Evolutionary conservation across 1,284 basidiomycete species (phyloP).

Genomic region (Heterobasidion occidentale): DNA sequence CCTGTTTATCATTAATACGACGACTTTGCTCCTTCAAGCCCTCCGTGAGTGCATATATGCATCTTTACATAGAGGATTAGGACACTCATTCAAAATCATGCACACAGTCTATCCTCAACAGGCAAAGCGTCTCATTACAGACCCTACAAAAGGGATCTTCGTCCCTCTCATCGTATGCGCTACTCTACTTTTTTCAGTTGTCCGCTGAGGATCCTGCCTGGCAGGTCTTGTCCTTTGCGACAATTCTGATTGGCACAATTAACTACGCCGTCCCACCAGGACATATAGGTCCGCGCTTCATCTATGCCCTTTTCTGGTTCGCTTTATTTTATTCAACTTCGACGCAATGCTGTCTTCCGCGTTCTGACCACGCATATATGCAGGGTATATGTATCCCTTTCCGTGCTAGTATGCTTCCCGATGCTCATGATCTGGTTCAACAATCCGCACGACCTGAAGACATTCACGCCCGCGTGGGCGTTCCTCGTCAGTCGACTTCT

Average conservation of each 20-base stretch:
- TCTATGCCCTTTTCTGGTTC: constrained; percentile 36
- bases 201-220: background rate
- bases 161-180: constrained; percentile 34
- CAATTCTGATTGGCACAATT: constrained; percentile 40
- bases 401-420: constrained; percentile 34
- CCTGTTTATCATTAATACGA: constrained; percentile 34
- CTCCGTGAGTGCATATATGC: constrained; percentile 22
- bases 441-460: constrained; percentile 33
- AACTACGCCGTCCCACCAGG: constrained; percentile 32
- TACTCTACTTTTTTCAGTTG: background rate
- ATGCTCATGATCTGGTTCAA: constrained; percentile 48
- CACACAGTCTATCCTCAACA: constrained; percentile 34
- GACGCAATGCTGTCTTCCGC: background rate
- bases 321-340: constrained; percentile 6
- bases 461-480: constrained; percentile 40
- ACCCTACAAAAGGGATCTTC: constrained; percentile 38
- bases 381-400: constrained; percentile 36
- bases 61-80: background rate
- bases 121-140: constrained; percentile 32
- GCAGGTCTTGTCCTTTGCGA: constrained; percentile 40
- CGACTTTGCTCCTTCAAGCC: constrained; percentile 33
- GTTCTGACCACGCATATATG: background rate
- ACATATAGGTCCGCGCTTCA: constrained; percentile 8
- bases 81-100: background rate
- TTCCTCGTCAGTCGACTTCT: constrained; percentile 27